Base-by-base conservation (phyloP, 192 early-diverging fungal species). In the Rhizoclosmatium sp. region DNA sequence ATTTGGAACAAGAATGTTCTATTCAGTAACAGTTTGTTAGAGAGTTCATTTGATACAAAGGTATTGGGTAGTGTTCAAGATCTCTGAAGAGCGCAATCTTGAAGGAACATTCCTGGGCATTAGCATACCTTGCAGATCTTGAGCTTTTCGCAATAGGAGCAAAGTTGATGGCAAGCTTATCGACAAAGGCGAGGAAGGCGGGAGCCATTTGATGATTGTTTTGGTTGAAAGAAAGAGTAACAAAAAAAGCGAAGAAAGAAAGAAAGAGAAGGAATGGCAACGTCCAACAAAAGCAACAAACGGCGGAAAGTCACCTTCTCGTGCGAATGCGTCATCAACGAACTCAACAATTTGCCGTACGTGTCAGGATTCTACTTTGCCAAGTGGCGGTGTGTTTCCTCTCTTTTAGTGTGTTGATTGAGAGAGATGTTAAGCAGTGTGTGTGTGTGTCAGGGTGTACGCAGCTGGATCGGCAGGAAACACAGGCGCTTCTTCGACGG, bases 301-400 rank as follows among this genome's bases (percentile, higher is more conserved):
- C 41, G 65, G 10, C 5, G 42, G 49, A 42, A 48, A 9, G 9
- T 76, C 31, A 12, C 12, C 39, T 76, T 76, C 44, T n/a, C 19
- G 14, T 47, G 40, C 65, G 75, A 76, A 12, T n/a, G 92, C 69
- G 68, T 87, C 44, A 84, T 96, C 23, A 88, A 93, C 69, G 95
- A 96, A 80, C 80, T 96, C 64, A 89, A 89, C 78, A 94, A 94
- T 80, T 88, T 96, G 47, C 95, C 95, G 21, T 91, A 93, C 58
- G 91, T 95, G 21, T 88, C 84, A 78, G 95, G 95, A 1, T 84
- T 91, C 60, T 96, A 94, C 78, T 94, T 89, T 84, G 89, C 89
- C 47, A 94, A 95, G 81, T 96, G 93, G 93, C 89, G 69, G 69
- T 71, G 21, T 14, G 39, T 48, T 65, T 65, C 40, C 10, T 69